These are phyloP conservation scores for Oryza glaberrima DNA, from an alignment of 176 grass and related monocot species.

Conservation along the genomic window DNA sequence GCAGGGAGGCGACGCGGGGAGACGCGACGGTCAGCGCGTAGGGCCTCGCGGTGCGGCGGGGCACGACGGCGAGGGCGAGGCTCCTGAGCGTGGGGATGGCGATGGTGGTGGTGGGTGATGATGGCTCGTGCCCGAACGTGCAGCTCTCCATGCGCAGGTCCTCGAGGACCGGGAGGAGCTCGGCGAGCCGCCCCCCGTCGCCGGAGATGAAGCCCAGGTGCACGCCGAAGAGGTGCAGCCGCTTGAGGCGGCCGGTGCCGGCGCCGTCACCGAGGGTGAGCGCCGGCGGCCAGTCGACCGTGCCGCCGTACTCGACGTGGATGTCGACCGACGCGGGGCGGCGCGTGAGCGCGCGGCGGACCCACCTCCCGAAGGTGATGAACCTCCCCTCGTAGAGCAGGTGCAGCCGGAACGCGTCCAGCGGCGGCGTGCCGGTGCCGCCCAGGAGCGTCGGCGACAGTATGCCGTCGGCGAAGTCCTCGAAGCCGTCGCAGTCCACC, in stretches of 20 bases:
- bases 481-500: neutral
- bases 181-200: neutral
- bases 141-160: neutral
- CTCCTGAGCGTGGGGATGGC: slow-evolving; percentile 4
- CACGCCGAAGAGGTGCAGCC: neutral
- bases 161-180: neutral
- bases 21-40: neutral
- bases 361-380: neutral
- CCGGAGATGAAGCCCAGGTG: neutral
- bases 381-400: neutral
- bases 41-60: neutral
- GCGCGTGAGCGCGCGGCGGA: slow-evolving; percentile 5
- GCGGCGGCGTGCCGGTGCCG: neutral
- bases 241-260: neutral
- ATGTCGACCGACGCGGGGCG: neutral
- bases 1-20: neutral
- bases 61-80: neutral
- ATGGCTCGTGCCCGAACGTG: neutral
- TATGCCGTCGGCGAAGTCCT: slow-evolving; percentile 15
- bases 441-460: neutral
- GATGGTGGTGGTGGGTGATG: neutral
- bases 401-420: slow-evolving; percentile 28
- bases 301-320: too few species aligned
- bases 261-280: neutral
- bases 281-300: neutral